Evolutionary conservation across 139 green algal genomes (phyloP).

Genomic region (Coelastrella sp.): DNA sequence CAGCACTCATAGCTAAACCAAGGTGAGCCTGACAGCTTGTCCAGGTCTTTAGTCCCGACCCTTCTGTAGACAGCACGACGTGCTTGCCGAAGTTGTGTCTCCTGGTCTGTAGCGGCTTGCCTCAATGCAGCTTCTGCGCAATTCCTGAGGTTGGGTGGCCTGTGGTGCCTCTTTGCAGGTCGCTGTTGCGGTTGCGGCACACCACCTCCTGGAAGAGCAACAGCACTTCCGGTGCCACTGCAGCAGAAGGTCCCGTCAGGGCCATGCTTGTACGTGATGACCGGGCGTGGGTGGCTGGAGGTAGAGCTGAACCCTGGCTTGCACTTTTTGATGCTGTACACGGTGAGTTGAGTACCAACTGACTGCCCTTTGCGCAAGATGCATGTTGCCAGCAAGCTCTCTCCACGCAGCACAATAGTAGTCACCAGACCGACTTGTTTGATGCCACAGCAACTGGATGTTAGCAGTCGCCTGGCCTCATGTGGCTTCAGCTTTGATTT

Average conservation of each 20-base stretch:
- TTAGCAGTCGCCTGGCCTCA: no score
- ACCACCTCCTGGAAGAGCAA: neutral
- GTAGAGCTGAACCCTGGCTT: conserved; percentile 54
- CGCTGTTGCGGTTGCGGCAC: neutral
- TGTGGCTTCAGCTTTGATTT: no score
- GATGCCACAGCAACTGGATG: no score
- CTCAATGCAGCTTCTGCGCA: no score
- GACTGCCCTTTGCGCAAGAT: neutral
- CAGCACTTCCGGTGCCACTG: neutral
- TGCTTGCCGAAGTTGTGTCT: no score
- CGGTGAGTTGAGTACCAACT: conserved; percentile 22
- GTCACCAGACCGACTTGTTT: no score
- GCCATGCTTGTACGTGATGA: conserved; percentile 52
- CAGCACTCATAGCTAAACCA: neutral
- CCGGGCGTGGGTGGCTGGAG: conserved; percentile 60
- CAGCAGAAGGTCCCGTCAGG: conserved; percentile 32
- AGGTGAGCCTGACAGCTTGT: neutral
- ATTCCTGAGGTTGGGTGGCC: no score
- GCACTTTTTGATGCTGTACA: conserved; percentile 57
- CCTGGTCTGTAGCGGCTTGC: no score
- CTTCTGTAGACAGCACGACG: no score
- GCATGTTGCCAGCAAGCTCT: no score
- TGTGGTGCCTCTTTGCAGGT: neutral
- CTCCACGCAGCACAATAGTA: no score
- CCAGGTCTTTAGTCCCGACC: no score